Evolutionary conservation across 2,329 filamentous ascomycete genomes (phyloP).

Genomic region (Chalara sp.): DNA sequence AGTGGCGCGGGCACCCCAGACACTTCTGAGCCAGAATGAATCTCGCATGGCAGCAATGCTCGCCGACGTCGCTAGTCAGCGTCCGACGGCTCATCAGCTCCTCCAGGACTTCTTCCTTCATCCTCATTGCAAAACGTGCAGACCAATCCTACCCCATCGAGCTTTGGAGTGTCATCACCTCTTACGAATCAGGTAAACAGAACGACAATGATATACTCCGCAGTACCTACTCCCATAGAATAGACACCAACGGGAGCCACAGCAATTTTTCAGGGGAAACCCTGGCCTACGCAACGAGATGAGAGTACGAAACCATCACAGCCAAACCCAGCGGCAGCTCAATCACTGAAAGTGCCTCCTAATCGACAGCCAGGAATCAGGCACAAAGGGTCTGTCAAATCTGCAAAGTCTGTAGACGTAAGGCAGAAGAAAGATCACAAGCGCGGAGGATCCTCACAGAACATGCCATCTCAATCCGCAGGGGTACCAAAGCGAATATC

Average conservation of each 20-base stretch:
- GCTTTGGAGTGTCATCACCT: too few relatives aligned
- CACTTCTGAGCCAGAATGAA: background rate
- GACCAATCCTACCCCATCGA: background rate
- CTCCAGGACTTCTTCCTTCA: background rate
- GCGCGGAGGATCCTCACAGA: background rate
- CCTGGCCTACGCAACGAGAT: background rate
- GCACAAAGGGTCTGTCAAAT: slow-evolving; percentile 3
- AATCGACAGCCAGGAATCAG: slow-evolving; percentile 3
- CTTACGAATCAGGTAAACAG: background rate
- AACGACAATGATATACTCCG: slow-evolving; percentile 3
- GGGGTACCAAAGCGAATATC: background rate
- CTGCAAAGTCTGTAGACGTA: slow-evolving; percentile 1
- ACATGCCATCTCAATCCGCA: slow-evolving; percentile 1
- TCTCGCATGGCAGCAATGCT: background rate
- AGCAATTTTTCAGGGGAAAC: background rate
- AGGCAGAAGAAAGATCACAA: slow-evolving; percentile 1
- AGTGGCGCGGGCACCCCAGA: background rate
- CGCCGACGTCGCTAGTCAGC: slow-evolving; percentile 2
- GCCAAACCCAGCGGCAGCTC: background rate
- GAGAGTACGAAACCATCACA: background rate
- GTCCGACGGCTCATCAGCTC: slow-evolving; percentile 1
- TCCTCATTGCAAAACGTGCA: background rate
- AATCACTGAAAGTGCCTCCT: background rate
- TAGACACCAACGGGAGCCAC: slow-evolving; percentile 3
- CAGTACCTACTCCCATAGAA: slow-evolving; percentile 3